Base-by-base conservation (phyloP, 441 rosid genomes). In the Populus hybrid region DNA sequence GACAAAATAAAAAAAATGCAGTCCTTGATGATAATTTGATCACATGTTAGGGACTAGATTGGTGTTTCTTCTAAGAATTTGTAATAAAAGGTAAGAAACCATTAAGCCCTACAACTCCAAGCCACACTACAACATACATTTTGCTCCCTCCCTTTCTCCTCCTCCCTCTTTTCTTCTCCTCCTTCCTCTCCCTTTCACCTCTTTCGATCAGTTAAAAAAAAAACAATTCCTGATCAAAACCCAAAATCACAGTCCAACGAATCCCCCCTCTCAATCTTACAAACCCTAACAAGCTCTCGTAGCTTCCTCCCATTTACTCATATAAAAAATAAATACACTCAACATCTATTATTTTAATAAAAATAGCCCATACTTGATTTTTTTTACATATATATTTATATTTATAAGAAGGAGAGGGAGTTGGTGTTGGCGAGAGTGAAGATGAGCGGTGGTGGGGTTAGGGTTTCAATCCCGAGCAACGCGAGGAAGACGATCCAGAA, bases 361-460 rank as follows among this genome's bases (percentile, higher is more conserved):
- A 30, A 12, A 34, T 26, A 73, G 3, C 11, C 14, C 23, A 18
- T 5, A 42, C 16, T 16, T 69, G 23, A 36, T 10, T 42, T 14
- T n/a, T 14, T n/a, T 28, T 38, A 5, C 8, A 1, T 28, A 53
- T 2, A 2, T 26, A 40, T n/a, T 35, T 38, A 30, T 14, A 57
- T 28, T 30, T 36, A 18, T 10, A 16, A 53, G 24, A 40, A 66
- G 42, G 67, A 53, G 70, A 16, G 78, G 70, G 71, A 2, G 73
- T 34, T 18, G 12, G 70, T 8, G 59, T 64, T 63, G 69, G 77
- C 69, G 70, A 68, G 42, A 32, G 81, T 63, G 83, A 88, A 85
- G 89, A 91, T 92, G 97, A 92, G 90, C 81, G 86, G 94, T 70
- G 86, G 83, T 79, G 95, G 96, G 85, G 81, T 83, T 87, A 90